These are phyloP conservation scores for Wickerhamiella sergipiensis DNA, from an alignment of 805 yeast genomes.

Conservation along the genomic window DNA sequence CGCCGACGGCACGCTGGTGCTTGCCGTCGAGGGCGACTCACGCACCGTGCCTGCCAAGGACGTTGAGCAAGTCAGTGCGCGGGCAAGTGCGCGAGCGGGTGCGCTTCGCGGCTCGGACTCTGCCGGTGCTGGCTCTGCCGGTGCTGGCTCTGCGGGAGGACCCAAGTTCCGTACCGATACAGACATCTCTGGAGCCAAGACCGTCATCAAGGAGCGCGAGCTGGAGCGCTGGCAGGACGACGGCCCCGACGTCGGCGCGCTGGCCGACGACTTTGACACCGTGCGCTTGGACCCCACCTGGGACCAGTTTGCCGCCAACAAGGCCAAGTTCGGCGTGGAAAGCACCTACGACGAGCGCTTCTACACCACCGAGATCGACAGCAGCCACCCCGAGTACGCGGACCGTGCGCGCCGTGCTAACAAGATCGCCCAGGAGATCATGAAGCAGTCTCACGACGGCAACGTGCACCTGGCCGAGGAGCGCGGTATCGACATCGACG, in stretches of 20 bases:
- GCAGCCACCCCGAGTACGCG: conserved; percentile 56
- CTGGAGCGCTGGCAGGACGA: conserved; percentile 81
- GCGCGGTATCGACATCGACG: conserved; percentile 65
- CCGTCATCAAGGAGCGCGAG: conserved; percentile 46
- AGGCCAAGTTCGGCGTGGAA: conserved; percentile 74
- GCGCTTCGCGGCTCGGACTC: too few relatives aligned
- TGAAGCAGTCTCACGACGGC: conserved; percentile 47
- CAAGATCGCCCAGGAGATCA: conserved; percentile 64
- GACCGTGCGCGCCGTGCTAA: conserved; percentile 59
- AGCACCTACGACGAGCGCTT: conserved; percentile 74
- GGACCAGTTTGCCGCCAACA: conserved; percentile 95
- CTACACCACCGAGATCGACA: conserved; percentile 71
- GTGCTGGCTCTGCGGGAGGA: neutral
- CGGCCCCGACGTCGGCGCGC: conserved; percentile 20
- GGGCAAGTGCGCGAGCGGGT: neutral
- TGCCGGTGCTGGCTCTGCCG: neutral
- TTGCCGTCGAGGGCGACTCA: neutral
- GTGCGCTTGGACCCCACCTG: conserved; percentile 30
- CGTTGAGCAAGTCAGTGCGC: neutral
- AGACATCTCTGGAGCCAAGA: conserved; percentile 38
- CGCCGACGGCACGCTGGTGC: neutral
- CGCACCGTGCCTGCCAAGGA: neutral
- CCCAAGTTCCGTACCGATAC: conserved; percentile 61
- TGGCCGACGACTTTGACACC: conserved; percentile 22
- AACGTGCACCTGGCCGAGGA: conserved; percentile 85